These are phyloP conservation scores for Chrysanthemum lavandulifolium DNA, from an alignment of 129 eudicot species.

Conservation along the genomic window DNA sequence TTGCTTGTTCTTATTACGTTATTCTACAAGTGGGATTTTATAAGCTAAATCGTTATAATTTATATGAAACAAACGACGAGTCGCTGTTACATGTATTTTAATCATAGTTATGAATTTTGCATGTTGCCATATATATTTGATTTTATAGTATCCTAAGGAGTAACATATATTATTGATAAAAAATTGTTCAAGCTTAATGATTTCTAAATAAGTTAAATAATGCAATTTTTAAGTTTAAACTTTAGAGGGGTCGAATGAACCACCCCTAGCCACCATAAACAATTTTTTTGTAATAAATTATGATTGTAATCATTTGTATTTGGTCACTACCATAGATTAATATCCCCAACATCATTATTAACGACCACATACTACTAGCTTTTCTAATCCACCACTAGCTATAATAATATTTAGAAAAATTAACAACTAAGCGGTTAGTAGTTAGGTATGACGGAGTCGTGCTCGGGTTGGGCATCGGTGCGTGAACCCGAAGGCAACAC, in stretches of 20 bases:
- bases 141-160: not conserved
- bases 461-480: too few species aligned
- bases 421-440: slow-evolving; percentile 3
- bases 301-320: slow-evolving; percentile 27
- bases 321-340: slow-evolving; percentile 32
- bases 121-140: not conserved
- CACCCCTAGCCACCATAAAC: slow-evolving; percentile 18
- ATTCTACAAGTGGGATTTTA: slow-evolving; percentile 14
- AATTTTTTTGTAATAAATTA: slow-evolving; percentile 6
- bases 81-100: slow-evolving; percentile 2
- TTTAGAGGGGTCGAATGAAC: slow-evolving; percentile 10
- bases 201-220: not conserved
- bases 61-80: slow-evolving; percentile 11
- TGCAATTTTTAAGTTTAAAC: not conserved
- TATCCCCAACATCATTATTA: slow-evolving; percentile 33
- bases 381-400: slow-evolving; percentile 19
- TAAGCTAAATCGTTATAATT: not conserved
- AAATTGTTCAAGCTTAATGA: not conserved
- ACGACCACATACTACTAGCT: slow-evolving; percentile 23
- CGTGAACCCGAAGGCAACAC: too few species aligned
- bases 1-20: slow-evolving; percentile 18
- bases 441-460: too few species aligned
- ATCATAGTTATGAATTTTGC: not conserved
- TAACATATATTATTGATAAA: not conserved
- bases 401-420: not conserved